phyloP scores from a whole-genome alignment of 2,329 filamentous ascomycete species.

The Pleoardoris graminearum region DNA sequence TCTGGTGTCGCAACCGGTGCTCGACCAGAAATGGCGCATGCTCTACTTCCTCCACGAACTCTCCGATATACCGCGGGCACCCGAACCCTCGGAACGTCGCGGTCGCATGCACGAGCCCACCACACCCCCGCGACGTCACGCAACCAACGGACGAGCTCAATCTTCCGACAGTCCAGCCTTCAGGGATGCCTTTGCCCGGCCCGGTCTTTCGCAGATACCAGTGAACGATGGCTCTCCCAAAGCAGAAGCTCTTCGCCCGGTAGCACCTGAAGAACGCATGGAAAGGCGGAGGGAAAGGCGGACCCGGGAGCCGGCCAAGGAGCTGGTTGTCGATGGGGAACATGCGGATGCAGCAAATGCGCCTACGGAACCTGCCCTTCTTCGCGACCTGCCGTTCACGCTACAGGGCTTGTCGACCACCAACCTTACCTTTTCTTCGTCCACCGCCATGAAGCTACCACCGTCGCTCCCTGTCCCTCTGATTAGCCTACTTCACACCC shows the following conservation, averaged over 20 bases:
- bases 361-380: conserved; percentile 51
- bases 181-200: conserved; percentile 54
- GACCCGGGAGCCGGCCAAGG: conserved; percentile 26
- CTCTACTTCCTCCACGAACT: conserved; percentile 87
- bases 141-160: conserved; percentile 10
- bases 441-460: conserved; percentile 74
- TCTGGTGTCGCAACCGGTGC: conserved; percentile 84
- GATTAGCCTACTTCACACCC: conserved; percentile 80
- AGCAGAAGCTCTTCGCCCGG: conserved; percentile 22
- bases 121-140: conserved; percentile 34
- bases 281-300: conserved; percentile 36
- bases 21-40: conserved; percentile 96
- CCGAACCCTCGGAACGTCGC: conserved; percentile 20
- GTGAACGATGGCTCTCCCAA: conserved; percentile 38
- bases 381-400: conserved; percentile 82
- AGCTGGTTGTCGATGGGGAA: conserved; percentile 23
- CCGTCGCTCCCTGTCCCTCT: conserved; percentile 79
- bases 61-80: conserved; percentile 58
- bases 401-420: conserved; percentile 89
- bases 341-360: conserved; percentile 19
- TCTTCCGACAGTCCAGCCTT: conserved; percentile 39
- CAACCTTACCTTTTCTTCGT: conserved; percentile 74
- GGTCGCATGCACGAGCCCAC: conserved; percentile 26
- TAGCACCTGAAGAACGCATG: conserved; percentile 23
- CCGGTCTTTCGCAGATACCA: conserved; percentile 49